Conservation (phyloP, 768 basidiomycete genomes). For the Collybia nuda region DNA sequence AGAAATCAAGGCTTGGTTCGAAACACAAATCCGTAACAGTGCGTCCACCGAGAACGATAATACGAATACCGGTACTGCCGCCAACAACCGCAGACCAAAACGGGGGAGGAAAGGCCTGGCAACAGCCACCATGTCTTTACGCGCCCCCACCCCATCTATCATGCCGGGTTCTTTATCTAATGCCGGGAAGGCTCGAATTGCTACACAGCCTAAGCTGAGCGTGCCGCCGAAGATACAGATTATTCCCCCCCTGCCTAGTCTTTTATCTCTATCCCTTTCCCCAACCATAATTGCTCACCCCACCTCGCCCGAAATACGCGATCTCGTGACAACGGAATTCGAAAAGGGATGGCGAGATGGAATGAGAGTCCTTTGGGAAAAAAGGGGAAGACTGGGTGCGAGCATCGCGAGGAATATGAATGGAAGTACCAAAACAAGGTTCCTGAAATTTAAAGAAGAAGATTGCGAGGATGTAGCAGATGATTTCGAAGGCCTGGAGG, state of each 20-base stretch:
- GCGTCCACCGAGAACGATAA: slow-evolving; percentile 5
- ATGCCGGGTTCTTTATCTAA: slow-evolving; percentile 8
- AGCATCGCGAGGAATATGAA: slow-evolving; percentile 27
- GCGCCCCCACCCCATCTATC: slow-evolving; percentile 23
- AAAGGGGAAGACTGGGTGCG: slow-evolving; percentile 41
- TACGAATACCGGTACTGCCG: slow-evolving; percentile 6
- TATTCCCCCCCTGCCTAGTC: slow-evolving; percentile 50
- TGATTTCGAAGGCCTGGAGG: slow-evolving; percentile 35
- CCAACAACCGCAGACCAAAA: slow-evolving; percentile 20
- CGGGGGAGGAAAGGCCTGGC: slow-evolving; percentile 64
- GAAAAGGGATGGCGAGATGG: slow-evolving; percentile 65
- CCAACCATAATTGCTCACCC: slow-evolving; percentile 27
- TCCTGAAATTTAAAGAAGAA: slow-evolving; percentile 16
- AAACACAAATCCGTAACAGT: slow-evolving; percentile 17
- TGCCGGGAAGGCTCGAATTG: not conserved
- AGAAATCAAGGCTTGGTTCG: slow-evolving; percentile 51
- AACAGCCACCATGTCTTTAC: slow-evolving; percentile 62
- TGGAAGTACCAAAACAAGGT: not conserved
- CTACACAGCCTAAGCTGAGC: slow-evolving; percentile 3
- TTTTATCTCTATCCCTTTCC: slow-evolving; percentile 44
- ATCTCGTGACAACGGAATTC: slow-evolving; percentile 49
- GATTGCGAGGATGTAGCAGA: slow-evolving; percentile 22
- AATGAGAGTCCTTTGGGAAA: slow-evolving; percentile 48
- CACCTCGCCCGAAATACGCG: not conserved
- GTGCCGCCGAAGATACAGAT: slow-evolving; percentile 46